phyloP scores from a whole-genome alignment of 2,329 filamentous ascomycete genomes.

The Hawksworthiomyces lignivorus region DNA sequence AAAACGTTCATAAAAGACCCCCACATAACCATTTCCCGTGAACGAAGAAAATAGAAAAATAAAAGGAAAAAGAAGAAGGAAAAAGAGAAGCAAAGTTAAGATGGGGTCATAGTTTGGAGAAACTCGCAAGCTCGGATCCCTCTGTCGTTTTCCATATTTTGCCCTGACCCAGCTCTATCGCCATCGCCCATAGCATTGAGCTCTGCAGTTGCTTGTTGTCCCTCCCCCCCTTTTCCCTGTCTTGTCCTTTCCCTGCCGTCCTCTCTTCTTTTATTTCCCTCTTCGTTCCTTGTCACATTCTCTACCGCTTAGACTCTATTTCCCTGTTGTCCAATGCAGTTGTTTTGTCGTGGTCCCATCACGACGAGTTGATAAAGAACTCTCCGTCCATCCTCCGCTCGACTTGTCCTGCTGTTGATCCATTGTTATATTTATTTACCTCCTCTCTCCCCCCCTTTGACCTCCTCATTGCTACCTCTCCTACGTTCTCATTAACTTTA shows the following conservation, averaged over 20 bases:
- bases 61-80: not conserved
- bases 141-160: not conserved
- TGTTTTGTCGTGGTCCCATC: too few species aligned
- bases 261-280: not conserved
- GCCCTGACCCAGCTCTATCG: slow-evolving; percentile 7
- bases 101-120: not conserved
- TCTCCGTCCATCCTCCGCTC: slow-evolving; percentile 1
- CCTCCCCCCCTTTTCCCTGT: not conserved
- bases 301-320: not conserved
- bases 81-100: not conserved
- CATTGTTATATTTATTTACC: not conserved
- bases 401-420: too few species aligned
- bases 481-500: not conserved
- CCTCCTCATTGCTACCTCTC: not conserved
- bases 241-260: not conserved
- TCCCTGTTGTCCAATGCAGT: too few species aligned
- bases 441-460: not conserved
- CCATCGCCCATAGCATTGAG: slow-evolving; percentile 1
- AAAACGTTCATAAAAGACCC: slow-evolving; percentile 8
- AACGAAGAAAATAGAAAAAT: not conserved
- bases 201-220: not conserved
- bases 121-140: slow-evolving; percentile 4
- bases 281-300: slow-evolving; percentile 1
- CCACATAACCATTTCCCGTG: slow-evolving; percentile 1
- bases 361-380: slow-evolving; percentile 13